Percentiles rank a stretch among this genome's conserved stretches.
These are phyloP conservation scores for Candida ovalis DNA, from an alignment of 805 yeast genomes.

Conservation along the genomic window DNA sequence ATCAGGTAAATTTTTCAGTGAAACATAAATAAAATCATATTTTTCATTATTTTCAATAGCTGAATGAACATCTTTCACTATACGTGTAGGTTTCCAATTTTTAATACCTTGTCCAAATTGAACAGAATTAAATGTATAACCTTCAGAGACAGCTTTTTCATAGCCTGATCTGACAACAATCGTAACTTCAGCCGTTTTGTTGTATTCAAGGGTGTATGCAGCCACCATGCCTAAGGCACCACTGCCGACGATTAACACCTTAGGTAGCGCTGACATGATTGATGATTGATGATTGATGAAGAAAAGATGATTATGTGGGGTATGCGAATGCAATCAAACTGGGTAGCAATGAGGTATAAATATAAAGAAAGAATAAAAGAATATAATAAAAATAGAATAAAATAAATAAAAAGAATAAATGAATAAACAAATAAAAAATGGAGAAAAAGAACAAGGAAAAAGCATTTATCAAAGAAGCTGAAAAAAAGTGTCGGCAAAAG, in stretches of 20 bases:
- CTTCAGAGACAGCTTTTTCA: conserved; percentile 44
- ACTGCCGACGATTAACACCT: conserved; percentile 67
- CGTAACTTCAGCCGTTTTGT: conserved; percentile 47
- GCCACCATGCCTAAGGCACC: conserved; percentile 86
- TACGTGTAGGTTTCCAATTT: conserved; percentile 52
- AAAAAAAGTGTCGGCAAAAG: too few relatives aligned
- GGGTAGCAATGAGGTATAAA: too few relatives aligned
- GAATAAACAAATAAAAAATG: too few relatives aligned
- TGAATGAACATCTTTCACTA: conserved; percentile 38
- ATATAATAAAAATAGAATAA: too few relatives aligned
- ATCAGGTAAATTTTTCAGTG: conserved; percentile 63
- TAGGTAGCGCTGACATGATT: background rate
- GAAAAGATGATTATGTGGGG: too few relatives aligned
- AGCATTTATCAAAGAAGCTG: too few relatives aligned
- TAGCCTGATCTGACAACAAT: conserved; percentile 62
- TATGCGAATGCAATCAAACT: too few relatives aligned
- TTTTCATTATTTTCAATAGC: conserved; percentile 35
- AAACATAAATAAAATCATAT: conserved; percentile 55
- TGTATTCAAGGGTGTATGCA: conserved; percentile 53
- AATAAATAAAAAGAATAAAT: too few relatives aligned
- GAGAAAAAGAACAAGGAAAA: too few relatives aligned
- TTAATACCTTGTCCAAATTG: conserved; percentile 50
- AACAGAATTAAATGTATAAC: conserved; percentile 54
- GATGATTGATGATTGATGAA: background rate
- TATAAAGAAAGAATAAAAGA: too few relatives aligned